Evolutionary conservation across 139 green algal species (phyloP), one percentile per base, ranked within the genome.

Genomic region (Tetradesmus obliquus): DNA sequence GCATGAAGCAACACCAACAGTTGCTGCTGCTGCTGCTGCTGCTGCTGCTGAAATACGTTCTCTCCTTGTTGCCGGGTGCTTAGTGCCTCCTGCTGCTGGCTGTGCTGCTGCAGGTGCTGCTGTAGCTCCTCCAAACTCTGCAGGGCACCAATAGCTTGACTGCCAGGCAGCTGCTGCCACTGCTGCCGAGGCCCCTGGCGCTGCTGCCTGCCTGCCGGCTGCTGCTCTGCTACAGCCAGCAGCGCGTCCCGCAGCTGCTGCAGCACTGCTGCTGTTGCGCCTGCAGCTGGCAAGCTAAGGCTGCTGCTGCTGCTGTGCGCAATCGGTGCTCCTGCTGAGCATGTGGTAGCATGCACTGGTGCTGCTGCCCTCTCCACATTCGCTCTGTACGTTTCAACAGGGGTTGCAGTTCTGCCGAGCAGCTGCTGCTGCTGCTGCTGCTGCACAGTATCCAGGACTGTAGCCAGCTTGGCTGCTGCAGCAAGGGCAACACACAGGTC

Each of bases 11-110:
- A 55, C n/a, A 55, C 51, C 81, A 6, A 7, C 83, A 54, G 55
- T 15, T 81, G 84, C 24, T 80, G 10, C 84, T 80, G 69, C n/a
- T 79, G 58, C 84, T 80, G 84, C 58, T 79, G 84, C 57, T 88
- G 22, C n/a, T 87, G 82, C 20, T 62, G 22, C 19, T 87, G 82
- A 6, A 24, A 17, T 24, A 7, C 66, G 17, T 6, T 3, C n/a
- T 8, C 2, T 6, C 17, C 66, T 24, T 76, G 15, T 19, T n/a
- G 15, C 81, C 66, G 81, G 62, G 81, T 22, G 3, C 22, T 1
- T 55, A 19, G 10, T 32, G 24, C 54, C 15, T 54, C 19, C 20
- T 45, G 58, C 55, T 88, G 84, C 24, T 57, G 12, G 7, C 58
- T 58, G 84, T 58, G 84, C 57, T 55, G 22, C 58, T 80, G 12